Conservation (phyloP, 805 yeast species). For the Pichia thaimueangensis region DNA sequence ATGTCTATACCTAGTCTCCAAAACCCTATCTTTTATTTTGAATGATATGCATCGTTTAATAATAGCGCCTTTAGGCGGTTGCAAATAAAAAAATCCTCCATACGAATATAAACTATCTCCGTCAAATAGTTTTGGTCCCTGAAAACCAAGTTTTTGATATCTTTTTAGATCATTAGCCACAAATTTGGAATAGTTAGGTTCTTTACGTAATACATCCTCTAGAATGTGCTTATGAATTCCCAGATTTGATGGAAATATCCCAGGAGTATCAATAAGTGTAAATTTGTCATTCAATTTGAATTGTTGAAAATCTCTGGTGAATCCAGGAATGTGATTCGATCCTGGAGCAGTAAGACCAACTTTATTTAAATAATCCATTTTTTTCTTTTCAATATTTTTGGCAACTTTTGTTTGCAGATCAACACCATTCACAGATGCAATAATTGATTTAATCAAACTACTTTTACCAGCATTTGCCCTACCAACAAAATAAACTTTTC, state of each 20-base stretch:
- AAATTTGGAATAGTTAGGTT: slow-evolving; percentile 9
- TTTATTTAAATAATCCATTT: slow-evolving; percentile 18
- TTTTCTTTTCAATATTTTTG: slow-evolving; percentile 20
- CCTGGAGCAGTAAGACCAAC: slow-evolving; percentile 32
- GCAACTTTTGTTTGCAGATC: slow-evolving; percentile 12
- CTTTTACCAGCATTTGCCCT: slow-evolving; percentile 68
- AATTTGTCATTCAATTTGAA: slow-evolving; percentile 20
- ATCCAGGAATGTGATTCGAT: slow-evolving; percentile 55
- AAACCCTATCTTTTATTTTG: slow-evolving; percentile 36
- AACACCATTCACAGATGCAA: slow-evolving; percentile 11
- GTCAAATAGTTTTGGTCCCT: slow-evolving; percentile 17
- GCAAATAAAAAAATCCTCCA: slow-evolving; percentile 57
- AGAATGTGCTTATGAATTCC: slow-evolving; percentile 29
- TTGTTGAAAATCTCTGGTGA: slow-evolving; percentile 50
- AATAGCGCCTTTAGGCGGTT: slow-evolving; percentile 47
- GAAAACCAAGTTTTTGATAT: slow-evolving; percentile 5
- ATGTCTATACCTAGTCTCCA: slow-evolving; percentile 30
- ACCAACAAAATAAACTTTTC: slow-evolving; percentile 50
- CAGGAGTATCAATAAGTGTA: slow-evolving; percentile 41
- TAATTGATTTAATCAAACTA: slow-evolving; percentile 45
- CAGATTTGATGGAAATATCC: slow-evolving; percentile 29
- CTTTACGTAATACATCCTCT: slow-evolving; percentile 11
- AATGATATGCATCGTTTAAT: slow-evolving; percentile 34
- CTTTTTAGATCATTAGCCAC: slow-evolving; percentile 3
- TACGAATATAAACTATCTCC: slow-evolving; percentile 31